Conservation (phyloP, 495 filamentous ascomycete species). For the Trichoderma orchidacearum region DNA sequence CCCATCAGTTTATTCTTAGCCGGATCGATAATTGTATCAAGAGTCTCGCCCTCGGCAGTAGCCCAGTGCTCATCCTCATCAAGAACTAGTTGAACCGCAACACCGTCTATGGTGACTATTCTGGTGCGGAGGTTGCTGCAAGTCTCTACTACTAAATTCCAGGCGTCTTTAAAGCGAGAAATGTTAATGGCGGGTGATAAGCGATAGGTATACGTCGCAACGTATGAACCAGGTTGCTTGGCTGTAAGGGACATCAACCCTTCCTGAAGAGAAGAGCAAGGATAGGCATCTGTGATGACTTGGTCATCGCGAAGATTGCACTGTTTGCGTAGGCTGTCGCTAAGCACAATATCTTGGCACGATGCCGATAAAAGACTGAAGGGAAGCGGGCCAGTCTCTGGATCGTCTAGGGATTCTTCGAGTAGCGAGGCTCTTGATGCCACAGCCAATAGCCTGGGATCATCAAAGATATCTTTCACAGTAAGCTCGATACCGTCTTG, state of each 20-base stretch:
- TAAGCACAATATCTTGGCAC: neutral
- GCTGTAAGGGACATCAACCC: slow-evolving; percentile 25
- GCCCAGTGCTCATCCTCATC: neutral
- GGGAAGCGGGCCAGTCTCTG: neutral
- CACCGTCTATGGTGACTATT: neutral
- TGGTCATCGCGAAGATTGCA: neutral
- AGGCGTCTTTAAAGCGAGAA: neutral
- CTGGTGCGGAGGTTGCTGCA: neutral
- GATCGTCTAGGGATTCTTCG: neutral
- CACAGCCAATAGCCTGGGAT: neutral
- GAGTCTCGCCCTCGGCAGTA: neutral
- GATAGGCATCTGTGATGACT: slow-evolving; percentile 32
- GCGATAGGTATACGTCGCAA: slow-evolving; percentile 18
- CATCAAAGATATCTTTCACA: neutral
- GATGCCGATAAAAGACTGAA: neutral
- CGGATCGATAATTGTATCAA: neutral
- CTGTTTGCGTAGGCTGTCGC: neutral
- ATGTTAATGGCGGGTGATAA: slow-evolving; percentile 24
- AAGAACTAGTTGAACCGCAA: neutral
- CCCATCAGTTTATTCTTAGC: neutral
- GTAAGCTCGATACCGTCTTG: neutral
- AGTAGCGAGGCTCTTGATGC: neutral
- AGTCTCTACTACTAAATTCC: neutral
- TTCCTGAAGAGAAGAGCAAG: slow-evolving; percentile 34
- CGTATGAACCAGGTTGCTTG: slow-evolving; percentile 19